Percentiles rank a stretch among this genome's conserved stretches.
Evolutionary conservation across 192 early-diverging fungal species (phyloP).

Genomic region (Coemansia sp.): DNA sequence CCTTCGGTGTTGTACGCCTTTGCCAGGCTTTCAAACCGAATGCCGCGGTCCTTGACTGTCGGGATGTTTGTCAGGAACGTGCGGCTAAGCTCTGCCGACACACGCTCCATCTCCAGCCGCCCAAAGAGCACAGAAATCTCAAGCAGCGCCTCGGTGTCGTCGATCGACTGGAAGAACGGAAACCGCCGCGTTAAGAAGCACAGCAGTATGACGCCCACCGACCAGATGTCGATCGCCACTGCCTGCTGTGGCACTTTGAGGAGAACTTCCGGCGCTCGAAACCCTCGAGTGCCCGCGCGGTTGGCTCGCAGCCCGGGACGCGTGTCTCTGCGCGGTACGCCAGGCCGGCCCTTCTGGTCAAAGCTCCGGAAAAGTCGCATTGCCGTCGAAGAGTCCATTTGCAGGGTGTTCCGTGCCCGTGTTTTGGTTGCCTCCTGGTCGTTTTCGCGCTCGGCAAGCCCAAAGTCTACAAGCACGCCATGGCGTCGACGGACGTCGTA

Average conservation of each 20-base stretch:
- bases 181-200: constrained; percentile 79
- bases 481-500: constrained; percentile 68
- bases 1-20: constrained; percentile 54
- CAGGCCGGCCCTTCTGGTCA: constrained; percentile 45
- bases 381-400: constrained; percentile 52
- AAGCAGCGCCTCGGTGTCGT: constrained; percentile 84
- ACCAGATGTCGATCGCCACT: constrained; percentile 88
- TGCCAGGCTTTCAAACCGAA: constrained; percentile 50
- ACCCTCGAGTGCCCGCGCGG: constrained; percentile 91
- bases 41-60: constrained; percentile 51
- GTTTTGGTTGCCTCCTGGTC: constrained; percentile 41
- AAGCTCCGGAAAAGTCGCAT: constrained; percentile 46
- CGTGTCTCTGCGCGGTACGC: constrained; percentile 41
- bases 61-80: constrained; percentile 53
- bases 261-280: constrained; percentile 91
- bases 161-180: constrained; percentile 88
- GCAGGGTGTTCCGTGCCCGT: constrained; percentile 39
- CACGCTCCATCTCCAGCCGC: constrained; percentile 68
- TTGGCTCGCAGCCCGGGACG: constrained; percentile 75
- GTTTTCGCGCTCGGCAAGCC: constrained; percentile 71
- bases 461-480: constrained; percentile 92
- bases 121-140: constrained; percentile 87
- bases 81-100: constrained; percentile 62
- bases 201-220: constrained; percentile 84
- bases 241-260: constrained; percentile 80